Base-by-base conservation (phyloP, 2,329 filamentous ascomycete genomes). In the Colletotrichum sp. region DNA sequence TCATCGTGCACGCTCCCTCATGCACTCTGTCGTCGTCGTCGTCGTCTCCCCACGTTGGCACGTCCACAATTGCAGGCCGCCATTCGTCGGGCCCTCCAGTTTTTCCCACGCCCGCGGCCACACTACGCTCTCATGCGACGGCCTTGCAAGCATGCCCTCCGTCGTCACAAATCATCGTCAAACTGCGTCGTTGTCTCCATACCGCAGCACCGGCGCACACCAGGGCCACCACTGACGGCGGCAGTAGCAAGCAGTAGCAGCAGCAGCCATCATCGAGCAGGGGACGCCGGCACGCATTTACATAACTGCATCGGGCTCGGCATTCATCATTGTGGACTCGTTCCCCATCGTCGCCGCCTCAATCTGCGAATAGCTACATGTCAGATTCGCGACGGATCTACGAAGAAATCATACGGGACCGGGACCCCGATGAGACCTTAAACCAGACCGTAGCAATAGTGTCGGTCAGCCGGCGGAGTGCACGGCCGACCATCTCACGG, bases 391-490 rank as follows among this genome's bases (percentile, higher is more conserved):
- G 64, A 73, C 57, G 36, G 59, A 70, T 59, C 34, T 52, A 55
- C 21, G 28, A 28, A 71, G 44, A 55, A 59, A 63, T 67, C 39
- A 62, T 60, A 49, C 39, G 63, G 69, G 26, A 59, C 55, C 21
- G 13, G 34, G 62, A 24, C 64, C 32, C 26, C 21, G 30, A 28
- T 64, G 64, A 65, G 64, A 69, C 70, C 44, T 34, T 36, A 12
- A 16, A 30, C 34, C 64, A 62, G 59, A 39, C 44, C 34, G 32
- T 76, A 52, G 60, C 34, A 71, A 66, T 59, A 49, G 65, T 55
- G 69, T 72, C 63, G 69, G 73, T 76, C 70, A 76, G 73, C 73
- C 64, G 64, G 64, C 73, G 64, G 73, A 73, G 70, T 69, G 73
- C 70, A 73, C 65, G 70, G 70, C 73, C 64, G 70, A 44, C 44